phyloP scores from a whole-genome alignment of 1,139 yeast genomes.

The Magnusiomyces tetraspermus region DNA sequence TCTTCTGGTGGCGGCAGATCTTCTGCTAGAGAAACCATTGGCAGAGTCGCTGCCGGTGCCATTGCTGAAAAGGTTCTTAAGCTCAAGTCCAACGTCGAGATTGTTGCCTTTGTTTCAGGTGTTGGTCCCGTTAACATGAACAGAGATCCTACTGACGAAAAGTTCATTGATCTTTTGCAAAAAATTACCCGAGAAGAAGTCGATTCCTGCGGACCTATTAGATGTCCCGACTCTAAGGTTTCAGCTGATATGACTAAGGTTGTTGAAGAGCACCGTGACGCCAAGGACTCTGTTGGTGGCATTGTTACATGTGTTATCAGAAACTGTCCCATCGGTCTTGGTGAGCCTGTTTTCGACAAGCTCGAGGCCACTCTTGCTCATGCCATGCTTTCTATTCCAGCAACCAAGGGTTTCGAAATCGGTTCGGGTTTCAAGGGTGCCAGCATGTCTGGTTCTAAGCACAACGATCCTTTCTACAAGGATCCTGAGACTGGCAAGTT shows the following conservation, averaged over 20 bases:
- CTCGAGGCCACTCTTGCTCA: slow-evolving; percentile 91
- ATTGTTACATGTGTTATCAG: slow-evolving; percentile 95
- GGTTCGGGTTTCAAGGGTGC: slow-evolving; percentile 95
- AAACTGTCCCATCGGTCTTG: slow-evolving; percentile 86
- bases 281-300: slow-evolving; percentile 92
- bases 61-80: slow-evolving; percentile 84
- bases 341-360: slow-evolving; percentile 96
- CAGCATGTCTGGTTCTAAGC: slow-evolving; percentile 81
- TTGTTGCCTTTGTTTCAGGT: slow-evolving; percentile 90
- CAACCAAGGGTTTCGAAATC: slow-evolving; percentile 94
- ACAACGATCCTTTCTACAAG: slow-evolving; percentile 60
- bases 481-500: slow-evolving; percentile 38
- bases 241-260: slow-evolving; percentile 76
- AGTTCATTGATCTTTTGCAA: slow-evolving; percentile 56
- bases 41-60: slow-evolving; percentile 98
- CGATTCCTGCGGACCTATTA: slow-evolving; percentile 78
- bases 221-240: slow-evolving; percentile 76
- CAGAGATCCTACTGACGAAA: slow-evolving; percentile 56
- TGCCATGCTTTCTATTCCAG: slow-evolving; percentile 96
- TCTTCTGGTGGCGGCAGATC: slow-evolving; percentile 97
- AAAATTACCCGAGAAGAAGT: slow-evolving; percentile 82
- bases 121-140: slow-evolving; percentile 75
- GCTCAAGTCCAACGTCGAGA: slow-evolving; percentile 75
- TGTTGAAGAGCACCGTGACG: slow-evolving; percentile 78
- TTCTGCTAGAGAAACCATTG: slow-evolving; percentile 95